These are phyloP conservation scores for Candida glucosophila DNA, from an alignment of 1,139 yeast species.

Conservation along the genomic window DNA sequence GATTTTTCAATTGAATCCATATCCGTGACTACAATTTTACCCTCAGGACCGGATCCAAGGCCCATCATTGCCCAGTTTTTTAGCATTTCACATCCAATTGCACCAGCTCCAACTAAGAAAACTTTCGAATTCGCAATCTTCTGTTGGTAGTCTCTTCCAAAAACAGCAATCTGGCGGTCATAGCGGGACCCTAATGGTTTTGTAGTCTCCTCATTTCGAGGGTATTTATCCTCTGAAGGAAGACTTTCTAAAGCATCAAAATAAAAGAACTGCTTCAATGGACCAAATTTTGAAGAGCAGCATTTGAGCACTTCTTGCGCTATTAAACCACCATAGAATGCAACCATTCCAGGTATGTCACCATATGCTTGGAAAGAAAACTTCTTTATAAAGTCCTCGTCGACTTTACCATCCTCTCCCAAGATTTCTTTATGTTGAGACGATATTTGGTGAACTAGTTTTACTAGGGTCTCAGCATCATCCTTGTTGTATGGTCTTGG, in stretches of 20 bases:
- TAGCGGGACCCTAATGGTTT: slow-evolving; percentile 76
- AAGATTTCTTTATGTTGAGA: slow-evolving; percentile 50
- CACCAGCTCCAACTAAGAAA: slow-evolving; percentile 95
- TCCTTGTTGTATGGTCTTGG: slow-evolving; percentile 74
- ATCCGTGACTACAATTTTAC: slow-evolving; percentile 80
- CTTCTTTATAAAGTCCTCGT: slow-evolving; percentile 61
- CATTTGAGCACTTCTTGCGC: slow-evolving; percentile 97
- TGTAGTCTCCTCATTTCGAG: slow-evolving; percentile 64
- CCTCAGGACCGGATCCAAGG: slow-evolving; percentile 83
- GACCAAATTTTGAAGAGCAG: slow-evolving; percentile 87
- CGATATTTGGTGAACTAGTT: slow-evolving; percentile 53
- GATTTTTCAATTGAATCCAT: slow-evolving; percentile 94
- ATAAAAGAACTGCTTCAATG: slow-evolving; percentile 84
- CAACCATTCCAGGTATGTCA: slow-evolving; percentile 84
- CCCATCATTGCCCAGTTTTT: slow-evolving; percentile 99
- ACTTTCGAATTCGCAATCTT: slow-evolving; percentile 68
- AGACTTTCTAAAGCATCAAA: slow-evolving; percentile 91
- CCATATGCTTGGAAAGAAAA: slow-evolving; percentile 83
- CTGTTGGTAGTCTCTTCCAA: slow-evolving; percentile 73
- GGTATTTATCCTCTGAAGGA: slow-evolving; percentile 49
- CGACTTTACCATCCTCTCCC: slow-evolving; percentile 43
- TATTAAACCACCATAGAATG: slow-evolving; percentile 87
- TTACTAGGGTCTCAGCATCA: slow-evolving; percentile 64
- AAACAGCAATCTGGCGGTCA: slow-evolving; percentile 90
- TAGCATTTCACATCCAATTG: slow-evolving; percentile 98